A percentile compares a stretch with the other conserved stretches of the same genome.
Evolutionary conservation across 2,329 filamentous ascomycete species (phyloP).

Genomic region (Madurella fahalii): DNA sequence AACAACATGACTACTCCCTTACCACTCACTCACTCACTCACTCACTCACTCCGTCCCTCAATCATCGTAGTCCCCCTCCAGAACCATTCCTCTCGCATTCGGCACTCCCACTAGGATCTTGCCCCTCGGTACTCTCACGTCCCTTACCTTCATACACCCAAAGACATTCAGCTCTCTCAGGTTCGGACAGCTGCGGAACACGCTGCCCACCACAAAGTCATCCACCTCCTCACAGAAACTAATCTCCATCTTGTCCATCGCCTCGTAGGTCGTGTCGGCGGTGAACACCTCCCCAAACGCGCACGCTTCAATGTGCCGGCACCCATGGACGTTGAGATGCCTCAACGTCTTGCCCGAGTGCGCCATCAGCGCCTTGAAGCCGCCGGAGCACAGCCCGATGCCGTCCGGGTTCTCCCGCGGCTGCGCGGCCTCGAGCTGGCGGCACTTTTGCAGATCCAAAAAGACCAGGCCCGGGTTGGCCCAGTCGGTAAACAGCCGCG

Average conservation of each 20-base stretch:
- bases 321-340: constrained; percentile 74
- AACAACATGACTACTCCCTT: too few relatives aligned
- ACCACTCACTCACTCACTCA: too few relatives aligned
- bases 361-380: constrained; percentile 76
- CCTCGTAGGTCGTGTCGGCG: constrained; percentile 57
- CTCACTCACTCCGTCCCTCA: too few relatives aligned
- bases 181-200: constrained; percentile 62
- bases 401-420: constrained; percentile 62
- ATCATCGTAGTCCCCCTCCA: constrained; percentile 41
- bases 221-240: constrained; percentile 70
- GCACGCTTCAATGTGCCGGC: constrained; percentile 70
- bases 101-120: constrained; percentile 56
- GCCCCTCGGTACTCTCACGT: constrained; percentile 50
- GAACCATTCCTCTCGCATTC: constrained; percentile 58
- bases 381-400: constrained; percentile 69
- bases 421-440: constrained; percentile 67
- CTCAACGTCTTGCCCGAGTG: constrained; percentile 69
- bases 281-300: constrained; percentile 74
- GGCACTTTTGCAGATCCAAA: constrained; percentile 72
- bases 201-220: constrained; percentile 58
- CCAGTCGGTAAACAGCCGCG: constrained; percentile 71
- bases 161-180: constrained; percentile 59
- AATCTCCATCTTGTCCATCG: constrained; percentile 68
- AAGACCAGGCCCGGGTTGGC: constrained; percentile 64
- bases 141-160: constrained; percentile 60